These are phyloP conservation scores for Fomes fomentarius DNA, from an alignment of 1,284 basidiomycete genomes.

Conservation along the genomic window DNA sequence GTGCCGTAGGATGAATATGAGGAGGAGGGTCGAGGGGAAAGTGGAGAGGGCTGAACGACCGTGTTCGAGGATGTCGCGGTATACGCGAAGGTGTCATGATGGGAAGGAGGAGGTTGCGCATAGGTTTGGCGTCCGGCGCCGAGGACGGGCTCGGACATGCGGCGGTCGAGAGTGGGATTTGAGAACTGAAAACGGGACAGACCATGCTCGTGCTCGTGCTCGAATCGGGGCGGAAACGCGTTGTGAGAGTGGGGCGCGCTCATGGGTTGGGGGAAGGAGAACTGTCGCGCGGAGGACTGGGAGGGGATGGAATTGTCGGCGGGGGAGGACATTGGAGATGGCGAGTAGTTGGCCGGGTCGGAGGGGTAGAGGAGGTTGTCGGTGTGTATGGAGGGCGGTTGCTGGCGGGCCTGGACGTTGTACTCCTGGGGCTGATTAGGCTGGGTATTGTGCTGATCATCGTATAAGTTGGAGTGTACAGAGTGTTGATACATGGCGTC, in stretches of 20 bases:
- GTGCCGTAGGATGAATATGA: constrained; percentile 26
- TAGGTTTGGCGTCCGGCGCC: constrained; percentile 23
- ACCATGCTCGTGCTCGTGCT: constrained; percentile 6
- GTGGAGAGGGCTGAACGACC: constrained; percentile 20
- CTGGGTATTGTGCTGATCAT: constrained; percentile 28
- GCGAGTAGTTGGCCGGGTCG: constrained; percentile 18
- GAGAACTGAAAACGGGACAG: constrained; percentile 26
- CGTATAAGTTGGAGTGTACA: constrained; percentile 16
- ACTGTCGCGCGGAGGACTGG: constrained; percentile 20
- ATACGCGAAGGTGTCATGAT: constrained; percentile 21
- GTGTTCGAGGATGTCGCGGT: constrained; percentile 34
- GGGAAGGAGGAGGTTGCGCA: constrained; percentile 22
- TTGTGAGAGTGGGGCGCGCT: constrained; percentile 48
- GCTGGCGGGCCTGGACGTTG: constrained; percentile 25
- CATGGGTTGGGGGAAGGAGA: constrained; percentile 44
- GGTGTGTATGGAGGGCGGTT: constrained; percentile 25
- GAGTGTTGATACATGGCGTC: constrained; percentile 21
- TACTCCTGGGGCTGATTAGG: constrained; percentile 20
- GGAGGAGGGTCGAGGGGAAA: constrained; percentile 28
- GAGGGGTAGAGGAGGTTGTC: constrained; percentile 19
- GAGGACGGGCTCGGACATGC: constrained; percentile 64
- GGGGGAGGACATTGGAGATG: constrained; percentile 24
- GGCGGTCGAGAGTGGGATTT: constrained; percentile 51
- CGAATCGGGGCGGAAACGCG: constrained; percentile 41
- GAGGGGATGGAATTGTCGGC: constrained; percentile 12